Conservation (phyloP, 179 eudicot genomes). For the Spergularia azorica region DNA sequence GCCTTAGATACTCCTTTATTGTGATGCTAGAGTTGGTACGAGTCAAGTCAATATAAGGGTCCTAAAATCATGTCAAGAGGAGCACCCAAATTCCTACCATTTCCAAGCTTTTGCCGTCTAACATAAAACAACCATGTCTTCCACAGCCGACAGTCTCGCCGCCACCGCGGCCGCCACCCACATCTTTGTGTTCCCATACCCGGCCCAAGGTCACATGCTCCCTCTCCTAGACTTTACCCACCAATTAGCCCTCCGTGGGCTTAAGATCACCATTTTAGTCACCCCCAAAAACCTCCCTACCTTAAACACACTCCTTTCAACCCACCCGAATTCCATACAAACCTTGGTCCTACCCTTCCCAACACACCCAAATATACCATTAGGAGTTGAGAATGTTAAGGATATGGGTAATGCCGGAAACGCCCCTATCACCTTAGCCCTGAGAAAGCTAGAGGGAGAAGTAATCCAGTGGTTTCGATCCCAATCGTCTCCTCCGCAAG, state of each 20-base stretch:
- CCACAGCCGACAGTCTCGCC: neutral
- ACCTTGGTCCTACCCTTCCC: slow-evolving; percentile 69
- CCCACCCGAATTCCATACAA: slow-evolving; percentile 47
- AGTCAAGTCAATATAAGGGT: too few species aligned
- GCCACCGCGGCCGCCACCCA: slow-evolving; percentile 25
- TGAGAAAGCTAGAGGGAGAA: slow-evolving; percentile 43
- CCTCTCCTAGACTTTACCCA: slow-evolving; percentile 62
- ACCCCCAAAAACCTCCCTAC: slow-evolving; percentile 72
- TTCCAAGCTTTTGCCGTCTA: too few species aligned
- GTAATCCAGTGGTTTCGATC: slow-evolving; percentile 55
- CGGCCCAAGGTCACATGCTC: slow-evolving; percentile 88
- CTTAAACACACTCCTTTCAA: slow-evolving; percentile 47
- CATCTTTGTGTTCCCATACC: slow-evolving; percentile 64
- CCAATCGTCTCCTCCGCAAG: slow-evolving; percentile 57
- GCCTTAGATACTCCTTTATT: too few species aligned
- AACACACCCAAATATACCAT: slow-evolving; percentile 50
- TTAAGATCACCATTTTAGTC: slow-evolving; percentile 58
- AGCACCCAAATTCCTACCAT: neutral
- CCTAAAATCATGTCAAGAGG: neutral
- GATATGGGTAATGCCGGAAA: slow-evolving; percentile 54
- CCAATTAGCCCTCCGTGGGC: slow-evolving; percentile 51
- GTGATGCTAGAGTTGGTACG: too few species aligned
- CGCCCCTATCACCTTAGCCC: slow-evolving; percentile 41
- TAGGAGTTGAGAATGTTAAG: slow-evolving; percentile 52
- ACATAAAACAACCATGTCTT: neutral